Percentiles rank a stretch among this genome's conserved stretches.
Conservation (phyloP, 148 eudicot genomes). For the Cornus florida region DNA sequence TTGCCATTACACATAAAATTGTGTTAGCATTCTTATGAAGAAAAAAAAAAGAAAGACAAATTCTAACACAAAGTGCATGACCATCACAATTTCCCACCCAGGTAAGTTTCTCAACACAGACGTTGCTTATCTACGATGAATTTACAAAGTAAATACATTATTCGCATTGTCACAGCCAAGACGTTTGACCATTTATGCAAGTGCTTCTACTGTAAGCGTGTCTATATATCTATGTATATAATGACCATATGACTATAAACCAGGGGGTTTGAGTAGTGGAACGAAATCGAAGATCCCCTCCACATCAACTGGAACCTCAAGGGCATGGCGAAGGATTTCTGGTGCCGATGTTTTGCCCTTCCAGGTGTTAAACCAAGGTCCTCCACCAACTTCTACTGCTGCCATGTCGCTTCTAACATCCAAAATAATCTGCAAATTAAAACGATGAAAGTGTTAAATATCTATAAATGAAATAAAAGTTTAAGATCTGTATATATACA, state of each 20-base stretch:
- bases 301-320: slow-evolving; percentile 65
- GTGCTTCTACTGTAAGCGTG: not conserved
- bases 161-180: not conserved
- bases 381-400: slow-evolving; percentile 87
- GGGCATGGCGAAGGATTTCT: slow-evolving; percentile 53
- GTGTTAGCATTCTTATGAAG: not conserved
- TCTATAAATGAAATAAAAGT: not conserved
- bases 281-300: slow-evolving; percentile 54
- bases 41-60: no score
- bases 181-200: not conserved
- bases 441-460: slow-evolving; percentile 1
- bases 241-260: slow-evolving; percentile 33
- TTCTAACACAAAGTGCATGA: not conserved
- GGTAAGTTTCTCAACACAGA: not conserved
- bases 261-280: slow-evolving; percentile 84
- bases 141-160: no score
- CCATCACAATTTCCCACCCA: not conserved
- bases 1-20: not conserved
- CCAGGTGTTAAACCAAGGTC: slow-evolving; percentile 88
- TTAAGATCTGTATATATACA: not conserved
- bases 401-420: slow-evolving; percentile 92
- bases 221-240: no score
- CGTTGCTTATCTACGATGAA: not conserved
- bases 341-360: slow-evolving; percentile 63
- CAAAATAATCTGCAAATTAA: slow-evolving; percentile 53